Conservation (phyloP, 306 rosid genomes). For the Heteromeles arbutifolia region DNA sequence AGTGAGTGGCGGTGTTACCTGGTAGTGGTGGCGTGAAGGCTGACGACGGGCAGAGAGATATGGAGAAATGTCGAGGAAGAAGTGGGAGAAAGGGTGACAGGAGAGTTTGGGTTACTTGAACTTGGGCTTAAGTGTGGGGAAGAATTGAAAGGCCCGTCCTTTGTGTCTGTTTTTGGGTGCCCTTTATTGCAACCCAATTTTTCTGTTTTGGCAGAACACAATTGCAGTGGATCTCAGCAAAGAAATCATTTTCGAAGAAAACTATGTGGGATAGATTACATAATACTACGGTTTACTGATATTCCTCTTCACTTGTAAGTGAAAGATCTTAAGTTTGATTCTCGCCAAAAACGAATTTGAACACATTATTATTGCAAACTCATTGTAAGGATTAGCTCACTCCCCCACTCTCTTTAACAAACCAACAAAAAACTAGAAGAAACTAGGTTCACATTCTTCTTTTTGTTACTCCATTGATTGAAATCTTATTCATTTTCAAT, state of each 20-base stretch:
- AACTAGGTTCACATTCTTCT: no score
- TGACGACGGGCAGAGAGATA: not conserved
- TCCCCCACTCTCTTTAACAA: no score
- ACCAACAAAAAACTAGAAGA: no score
- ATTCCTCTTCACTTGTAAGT: no score
- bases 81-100: not conserved
- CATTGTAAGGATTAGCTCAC: fast-evolving
- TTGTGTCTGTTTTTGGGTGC: no score
- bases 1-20: not conserved
- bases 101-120: not conserved
- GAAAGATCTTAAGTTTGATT: no score
- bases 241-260: no score
- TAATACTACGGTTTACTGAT: fast-evolving
- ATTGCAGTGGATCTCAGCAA: no score
- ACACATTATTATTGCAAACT: fast-evolving
- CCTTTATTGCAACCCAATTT: not conserved
- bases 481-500: no score
- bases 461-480: no score
- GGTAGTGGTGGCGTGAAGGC: not conserved
- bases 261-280: fast-evolving
- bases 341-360: fast-evolving
- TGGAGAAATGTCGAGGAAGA: not conserved
- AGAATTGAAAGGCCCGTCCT: not conserved
- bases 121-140: not conserved
- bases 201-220: not conserved